Evolutionary conservation across 2,329 filamentous ascomycete genomes (phyloP).

Genomic region (Talaromyces sp.): DNA sequence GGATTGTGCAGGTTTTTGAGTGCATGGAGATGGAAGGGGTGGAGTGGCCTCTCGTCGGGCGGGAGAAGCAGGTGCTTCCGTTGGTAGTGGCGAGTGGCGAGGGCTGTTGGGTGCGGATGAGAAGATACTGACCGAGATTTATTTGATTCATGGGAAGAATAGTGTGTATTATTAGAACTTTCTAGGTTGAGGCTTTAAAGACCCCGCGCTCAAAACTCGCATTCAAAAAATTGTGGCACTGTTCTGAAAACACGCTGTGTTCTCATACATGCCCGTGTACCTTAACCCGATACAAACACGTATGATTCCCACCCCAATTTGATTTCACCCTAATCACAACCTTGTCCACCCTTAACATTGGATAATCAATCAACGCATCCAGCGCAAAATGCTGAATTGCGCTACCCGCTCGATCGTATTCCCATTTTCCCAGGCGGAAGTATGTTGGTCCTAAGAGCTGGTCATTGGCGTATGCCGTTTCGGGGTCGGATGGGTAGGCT

Average conservation of each 20-base stretch:
- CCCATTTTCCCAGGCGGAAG: slow-evolving; percentile 40
- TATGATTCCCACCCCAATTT: slow-evolving; percentile 44
- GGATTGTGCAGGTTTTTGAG: not conserved
- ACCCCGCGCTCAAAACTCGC: not conserved
- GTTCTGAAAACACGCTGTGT: too few species aligned
- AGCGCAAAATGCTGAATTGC: slow-evolving; percentile 41
- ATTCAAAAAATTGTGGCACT: not conserved
- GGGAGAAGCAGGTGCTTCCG: not conserved
- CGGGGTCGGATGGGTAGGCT: slow-evolving; percentile 30
- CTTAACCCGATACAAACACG: slow-evolving; percentile 47
- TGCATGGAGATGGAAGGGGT: not conserved
- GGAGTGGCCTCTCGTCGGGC: not conserved
- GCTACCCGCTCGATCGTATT: slow-evolving; percentile 35
- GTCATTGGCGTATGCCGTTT: slow-evolving; percentile 36
- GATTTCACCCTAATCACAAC: slow-evolving; percentile 42
- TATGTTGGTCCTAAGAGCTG: slow-evolving; percentile 34
- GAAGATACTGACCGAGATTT: not conserved
- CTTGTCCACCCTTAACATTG: slow-evolving; percentile 34
- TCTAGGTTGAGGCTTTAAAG: not conserved
- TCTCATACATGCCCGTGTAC: slow-evolving; percentile 36
- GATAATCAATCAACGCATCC: slow-evolving; percentile 37
- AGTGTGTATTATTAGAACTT: not conserved
- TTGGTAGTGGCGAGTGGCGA: not conserved
- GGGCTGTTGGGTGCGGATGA: not conserved
- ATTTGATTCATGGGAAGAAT: not conserved